Evolutionary conservation across 371 early-diverging fungal species (phyloP), one percentile per base, ranked within the genome.

Genomic region (Saksenaea vasiformis): DNA sequence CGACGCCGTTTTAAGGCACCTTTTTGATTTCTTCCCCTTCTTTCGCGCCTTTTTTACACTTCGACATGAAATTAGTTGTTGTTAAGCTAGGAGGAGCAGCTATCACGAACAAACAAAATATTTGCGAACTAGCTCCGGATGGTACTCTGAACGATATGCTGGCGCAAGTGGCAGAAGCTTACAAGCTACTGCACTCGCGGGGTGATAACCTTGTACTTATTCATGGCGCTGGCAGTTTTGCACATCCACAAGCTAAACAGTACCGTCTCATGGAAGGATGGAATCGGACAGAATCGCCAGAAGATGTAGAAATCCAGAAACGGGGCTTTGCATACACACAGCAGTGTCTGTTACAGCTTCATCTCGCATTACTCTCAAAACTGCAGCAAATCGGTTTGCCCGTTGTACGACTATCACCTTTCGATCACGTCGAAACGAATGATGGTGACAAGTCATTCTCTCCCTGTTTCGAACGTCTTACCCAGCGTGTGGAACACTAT

Each of bases 151-250:
- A 62, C 10, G 11, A 36, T 5, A 41, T 75, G 15, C 56, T 77
- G 15, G 44, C 59, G 39, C 77, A 78, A 61, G 64, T 82, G 14
- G 65, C 59, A 15, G 7, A 15, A 3, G 79, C 76, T 1, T 73
- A 77, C 37, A 9, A 60, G 1, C 24, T 13, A 26, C 61, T 77
- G 5, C 39, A 56, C 19, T 53, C 61, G 9, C 19, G 54, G 3
- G 73, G 74, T 10, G 62, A 77, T 37, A 65, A 58, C 15, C 53
- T 82, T 2, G 65, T 82, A 10, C 59, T 82, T 3, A 60, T 82
- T 31, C 83, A 82, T 58, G 83, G 83, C 13, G 83, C 76, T 22
- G 83, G 83, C 26, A 78, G 79, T 54, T 82, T 79, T 70, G 83
- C 80, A 8, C 83, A 82, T 60, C 83, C 83, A 17, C 79, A 76